Conservation (phyloP, 1,284 basidiomycete genomes). For the Inonotus hispidus region DNA sequence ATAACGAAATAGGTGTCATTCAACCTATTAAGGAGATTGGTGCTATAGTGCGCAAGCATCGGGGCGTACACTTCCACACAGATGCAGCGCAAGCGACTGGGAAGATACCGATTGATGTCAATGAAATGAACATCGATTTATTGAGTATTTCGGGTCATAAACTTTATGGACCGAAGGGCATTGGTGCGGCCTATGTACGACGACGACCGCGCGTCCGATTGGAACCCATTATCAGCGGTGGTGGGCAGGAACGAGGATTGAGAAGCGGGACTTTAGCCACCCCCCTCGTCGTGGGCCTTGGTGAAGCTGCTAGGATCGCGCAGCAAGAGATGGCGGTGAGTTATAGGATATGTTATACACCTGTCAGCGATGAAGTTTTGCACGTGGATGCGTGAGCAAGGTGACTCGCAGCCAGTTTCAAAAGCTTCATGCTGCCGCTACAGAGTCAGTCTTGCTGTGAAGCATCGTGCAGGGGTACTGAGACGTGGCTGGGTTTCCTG, state of each 20-base stretch:
- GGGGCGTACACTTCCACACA: conserved; percentile 93
- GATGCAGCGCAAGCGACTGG: conserved; percentile 97
- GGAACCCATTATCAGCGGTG: conserved; percentile 94
- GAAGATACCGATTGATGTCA: conserved; percentile 89
- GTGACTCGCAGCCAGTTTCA: conserved; percentile 6
- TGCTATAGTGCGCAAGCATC: conserved; percentile 72
- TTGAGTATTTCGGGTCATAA: conserved; percentile 98
- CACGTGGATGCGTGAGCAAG: conserved; percentile 24
- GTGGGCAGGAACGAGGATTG: conserved; percentile 96
- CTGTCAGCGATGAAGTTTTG: conserved; percentile 30
- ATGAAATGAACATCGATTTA: conserved; percentile 93
- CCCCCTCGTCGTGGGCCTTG: conserved; percentile 88
- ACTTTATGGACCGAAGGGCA: conserved; percentile 96
- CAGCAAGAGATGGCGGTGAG: conserved; percentile 89
- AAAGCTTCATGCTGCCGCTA: conserved; percentile 9
- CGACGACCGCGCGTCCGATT: conserved; percentile 89
- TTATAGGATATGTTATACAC: conserved; percentile 25
- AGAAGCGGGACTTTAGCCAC: conserved; percentile 92
- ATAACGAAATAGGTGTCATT: conserved; percentile 99
- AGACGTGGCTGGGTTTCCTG: conserved; percentile 28
- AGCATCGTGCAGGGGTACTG: conserved; percentile 86
- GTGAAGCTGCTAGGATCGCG: conserved; percentile 92
- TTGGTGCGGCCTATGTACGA: conserved; percentile 94
- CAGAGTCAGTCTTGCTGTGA: conserved; percentile 55
- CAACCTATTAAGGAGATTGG: conserved; percentile 98